Percentiles rank a stretch among this genome's conserved stretches.
Evolutionary conservation across 768 basidiomycete species (phyloP).

Genomic region (Leccinum ochraceum): DNA sequence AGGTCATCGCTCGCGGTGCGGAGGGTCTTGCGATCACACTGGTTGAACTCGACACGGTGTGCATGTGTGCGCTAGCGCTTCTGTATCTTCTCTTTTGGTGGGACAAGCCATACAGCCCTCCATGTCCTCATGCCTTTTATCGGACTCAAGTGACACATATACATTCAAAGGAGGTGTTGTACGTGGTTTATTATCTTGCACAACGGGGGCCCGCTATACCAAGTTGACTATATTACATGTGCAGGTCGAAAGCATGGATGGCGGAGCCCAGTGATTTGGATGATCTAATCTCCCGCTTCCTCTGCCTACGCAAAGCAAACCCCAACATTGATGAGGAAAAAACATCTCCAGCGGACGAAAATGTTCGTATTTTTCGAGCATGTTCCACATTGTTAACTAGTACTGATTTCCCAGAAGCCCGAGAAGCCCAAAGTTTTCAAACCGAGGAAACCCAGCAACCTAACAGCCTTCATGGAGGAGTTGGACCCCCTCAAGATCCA

Average conservation of each 20-base stretch:
- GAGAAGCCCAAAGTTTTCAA: neutral
- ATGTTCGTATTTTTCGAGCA: neutral
- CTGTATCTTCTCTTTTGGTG: neutral
- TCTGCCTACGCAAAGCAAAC: neutral
- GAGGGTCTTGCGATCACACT: neutral
- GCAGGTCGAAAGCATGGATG: neutral
- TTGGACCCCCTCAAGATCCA: neutral
- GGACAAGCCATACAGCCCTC: neutral
- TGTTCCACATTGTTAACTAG: neutral
- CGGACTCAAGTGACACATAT: neutral
- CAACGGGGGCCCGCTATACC: neutral
- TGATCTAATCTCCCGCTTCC: neutral
- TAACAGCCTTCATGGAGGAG: neutral
- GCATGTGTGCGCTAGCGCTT: neutral
- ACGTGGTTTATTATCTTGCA: neutral
- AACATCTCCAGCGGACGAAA: neutral
- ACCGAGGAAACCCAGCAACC: neutral
- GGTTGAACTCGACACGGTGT: slow-evolving; percentile 1
- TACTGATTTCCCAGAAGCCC: neutral
- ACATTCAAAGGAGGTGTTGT: neutral
- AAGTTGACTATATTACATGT: neutral
- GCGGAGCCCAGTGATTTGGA: neutral
- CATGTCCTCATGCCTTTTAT: neutral
- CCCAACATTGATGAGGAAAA: neutral
- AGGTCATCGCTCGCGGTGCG: neutral